Evolutionary conservation across 768 basidiomycete species (phyloP), one percentile per base, ranked within the genome.

Genomic region (Kwoniella europaea): DNA sequence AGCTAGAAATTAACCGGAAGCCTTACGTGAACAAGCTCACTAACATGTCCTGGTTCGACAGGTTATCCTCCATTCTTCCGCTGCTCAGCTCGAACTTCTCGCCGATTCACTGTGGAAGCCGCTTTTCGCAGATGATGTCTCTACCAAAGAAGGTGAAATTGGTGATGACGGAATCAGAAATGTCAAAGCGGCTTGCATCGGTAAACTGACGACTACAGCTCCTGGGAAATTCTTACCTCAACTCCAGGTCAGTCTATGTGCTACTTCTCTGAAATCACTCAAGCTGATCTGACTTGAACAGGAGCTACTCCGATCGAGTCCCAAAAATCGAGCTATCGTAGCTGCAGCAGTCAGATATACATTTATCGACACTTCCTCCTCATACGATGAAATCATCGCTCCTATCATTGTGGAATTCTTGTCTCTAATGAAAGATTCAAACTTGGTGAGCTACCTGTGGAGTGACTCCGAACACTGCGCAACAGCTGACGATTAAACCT

Each of bases 131-230:
- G 91, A 94, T 81, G 94, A 93, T 13, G 59, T 44, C 2, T 50
- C 53, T 16, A 41, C 59, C 6, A 42, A 52, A 10, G 50, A 46
- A 12, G 71, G 65, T 10, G 75, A 74, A 13, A 63, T 78, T 12
- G 82, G 84, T 16, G 96, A 96, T 71, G 96, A 98, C 84, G 91
- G 91, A 9, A 91, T 93, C 1, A 87, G 95, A 61, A 98, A 97
- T 79, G 93, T 98, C 46, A 93, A 95, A 27, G 94, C 97, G 57
- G 95, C 96, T 2, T 98, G 95, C 81, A 88, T 99, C 18, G 97
- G 97, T 43, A 97, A 98, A 83, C 86, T 99, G 41, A 95, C 94
- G 0, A 92, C 92, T 0, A 92, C 93, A 0, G 91, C 94, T 68
- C 94, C 97, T 4, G 89, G 90, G 0, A 90, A 90, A 75, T 99